Percentiles rank a stretch among this genome's conserved stretches.
phyloP scores from a whole-genome alignment of 345 rosid species.

The Melastoma malabathricum region DNA sequence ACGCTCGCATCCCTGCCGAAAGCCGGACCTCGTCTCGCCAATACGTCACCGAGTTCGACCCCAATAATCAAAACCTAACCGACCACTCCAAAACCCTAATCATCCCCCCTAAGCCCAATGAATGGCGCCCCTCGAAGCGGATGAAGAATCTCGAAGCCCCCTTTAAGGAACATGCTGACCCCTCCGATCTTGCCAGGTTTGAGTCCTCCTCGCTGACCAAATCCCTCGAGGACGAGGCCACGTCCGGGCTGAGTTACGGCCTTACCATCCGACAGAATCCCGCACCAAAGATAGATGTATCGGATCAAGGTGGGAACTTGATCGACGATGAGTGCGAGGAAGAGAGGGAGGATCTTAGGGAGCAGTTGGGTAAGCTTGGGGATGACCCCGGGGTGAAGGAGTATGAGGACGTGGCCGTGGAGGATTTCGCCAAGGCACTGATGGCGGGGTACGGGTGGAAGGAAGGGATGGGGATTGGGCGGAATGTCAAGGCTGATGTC shows the following conservation, averaged over 20 bases:
- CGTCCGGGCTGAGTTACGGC: slow-evolving; percentile 30
- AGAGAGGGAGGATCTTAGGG: slow-evolving; percentile 21
- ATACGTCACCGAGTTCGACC: slow-evolving; percentile 49
- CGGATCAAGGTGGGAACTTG: not conserved
- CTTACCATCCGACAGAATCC: slow-evolving; percentile 39
- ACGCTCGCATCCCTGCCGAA: slow-evolving; percentile 11
- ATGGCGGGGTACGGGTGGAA: slow-evolving; percentile 83
- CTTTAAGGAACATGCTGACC: slow-evolving; percentile 15
- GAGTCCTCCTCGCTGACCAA: slow-evolving; percentile 22
- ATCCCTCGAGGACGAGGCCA: slow-evolving; percentile 10
- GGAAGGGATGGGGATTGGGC: slow-evolving; percentile 76
- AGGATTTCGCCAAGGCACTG: slow-evolving; percentile 56
- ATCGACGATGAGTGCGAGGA: not conserved
- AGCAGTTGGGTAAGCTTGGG: slow-evolving; percentile 37
- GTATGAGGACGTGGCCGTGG: slow-evolving; percentile 60
- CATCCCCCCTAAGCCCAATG: slow-evolving; percentile 45
- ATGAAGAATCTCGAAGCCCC: slow-evolving; percentile 56
- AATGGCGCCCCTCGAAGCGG: slow-evolving; percentile 44
- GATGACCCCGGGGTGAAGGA: slow-evolving; percentile 34
- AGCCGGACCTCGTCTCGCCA: slow-evolving; percentile 8
- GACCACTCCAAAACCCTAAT: slow-evolving; percentile 16
- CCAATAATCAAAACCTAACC: slow-evolving; percentile 25
- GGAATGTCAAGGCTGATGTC: slow-evolving; percentile 61
- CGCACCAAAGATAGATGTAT: not conserved
- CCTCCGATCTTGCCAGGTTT: slow-evolving; percentile 30